Evolutionary conservation across 192 early-diverging fungal species (phyloP), one percentile per base, ranked within the genome.

Genomic region (Backusella macrospora): DNA sequence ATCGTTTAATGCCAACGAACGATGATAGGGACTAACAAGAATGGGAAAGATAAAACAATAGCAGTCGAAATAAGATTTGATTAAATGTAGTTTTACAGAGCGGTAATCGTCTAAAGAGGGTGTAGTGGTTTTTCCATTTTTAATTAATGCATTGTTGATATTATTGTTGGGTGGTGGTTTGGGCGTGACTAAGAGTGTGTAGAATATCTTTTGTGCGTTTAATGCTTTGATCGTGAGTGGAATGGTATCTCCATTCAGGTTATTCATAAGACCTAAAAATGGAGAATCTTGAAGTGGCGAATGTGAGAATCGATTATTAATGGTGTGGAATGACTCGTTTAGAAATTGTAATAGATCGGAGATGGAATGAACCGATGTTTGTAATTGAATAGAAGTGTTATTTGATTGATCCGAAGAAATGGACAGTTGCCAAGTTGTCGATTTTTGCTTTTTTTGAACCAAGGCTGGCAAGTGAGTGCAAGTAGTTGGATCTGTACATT

Each of bases 1-100:
- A 39, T 73, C 45, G 0, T 15, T 49, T 14, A 40, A 14, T 48
- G 65, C 39, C 46, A 65, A 37, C 1, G 43, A 38, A 39, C 65
- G 13, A 65, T 73, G 39, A 38, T 66, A 49, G 0, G 62, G 45
- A 4, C 66, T 45, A 13, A 65, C 37, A 13, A 73, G 7, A 3
- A 73, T 34, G 1, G 72, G 72, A 23, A 43, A 34, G 13, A 73
- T 38, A 14, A 46, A 29, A 14, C 37, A 63, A 16, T 66, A 66
- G 38, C 65, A 66, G 14, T 39, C 21, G n/a, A 66, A 66, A 66
- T 66, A 66, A 8, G 18, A 9, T 12, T 66, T 29, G 16, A 47
- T 66, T 49, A 42, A 52, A 10, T 40, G 46, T 21, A 37, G 18
- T 34, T 64, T 47, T 63, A 48, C 64, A 10, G 15, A 26, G 37